Evolutionary conservation across 1,284 basidiomycete species (phyloP), one percentile per base, ranked within the genome.

Genomic region (Sparassis latifolia): DNA sequence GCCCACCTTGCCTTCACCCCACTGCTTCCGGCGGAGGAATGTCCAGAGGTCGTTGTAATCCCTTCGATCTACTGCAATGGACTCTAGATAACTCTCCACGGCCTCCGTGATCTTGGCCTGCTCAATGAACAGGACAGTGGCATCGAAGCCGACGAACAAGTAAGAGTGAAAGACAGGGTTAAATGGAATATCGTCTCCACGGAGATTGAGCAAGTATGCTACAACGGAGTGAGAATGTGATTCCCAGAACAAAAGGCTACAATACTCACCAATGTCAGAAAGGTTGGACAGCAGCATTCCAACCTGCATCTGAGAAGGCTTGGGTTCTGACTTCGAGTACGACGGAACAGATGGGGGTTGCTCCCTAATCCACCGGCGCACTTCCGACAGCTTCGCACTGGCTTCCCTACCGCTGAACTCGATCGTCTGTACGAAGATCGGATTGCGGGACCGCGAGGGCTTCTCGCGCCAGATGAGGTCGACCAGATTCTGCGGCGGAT

Each of bases 131-230:
- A 92, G 69, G n/a, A 80, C 74, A 1, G 78, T 73, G 33, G 65
- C 66, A 20, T 84, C 74, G 6, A 80, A 63, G 2, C 83, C 80
- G 38, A 96, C 74, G 59, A 84, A 89, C 7, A 92, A 67, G 62
- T 95, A 96, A 0, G 89, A 79, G 48, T 88, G 88, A 69, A 95
- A 94, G 6, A 96, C 78, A 0, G 92, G 92, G 59, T 89, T 92
- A 72, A 82, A 89, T 0, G 89, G 89, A 33, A 97, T 84, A 61
- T 97, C 94, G 3, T 79, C 78, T 43, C 91, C 91, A 45, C 94
- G 84, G 48, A 93, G 73, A 64, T 96, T 96, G 20, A 94, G 73
- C 4, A 88, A 60, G 74, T 88, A 94, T 0, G 90, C 89, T 78
- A 73, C 65, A 31, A 12, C 4, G 2, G 9, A 20, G 31, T 43